A percentile compares a stretch with the other conserved stretches of the same genome.
These are phyloP conservation scores for Mycena haematopus DNA, from an alignment of 768 basidiomycete genomes.

Conservation along the genomic window DNA sequence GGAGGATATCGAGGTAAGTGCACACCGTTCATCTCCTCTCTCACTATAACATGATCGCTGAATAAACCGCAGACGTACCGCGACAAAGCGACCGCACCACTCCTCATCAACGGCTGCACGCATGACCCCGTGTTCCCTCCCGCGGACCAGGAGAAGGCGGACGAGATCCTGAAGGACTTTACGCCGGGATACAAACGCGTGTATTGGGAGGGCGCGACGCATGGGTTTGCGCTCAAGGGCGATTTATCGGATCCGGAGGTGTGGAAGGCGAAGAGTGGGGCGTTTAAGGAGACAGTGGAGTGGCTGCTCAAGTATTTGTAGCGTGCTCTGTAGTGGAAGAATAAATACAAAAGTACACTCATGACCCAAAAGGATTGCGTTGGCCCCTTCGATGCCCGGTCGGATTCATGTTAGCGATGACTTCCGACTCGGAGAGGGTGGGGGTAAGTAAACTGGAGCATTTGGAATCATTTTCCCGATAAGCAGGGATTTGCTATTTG, in stretches of 20 bases:
- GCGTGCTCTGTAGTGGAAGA: no score
- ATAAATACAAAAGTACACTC: no score
- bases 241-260: constrained; percentile 2
- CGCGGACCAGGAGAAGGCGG: background rate
- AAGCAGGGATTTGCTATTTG: no score
- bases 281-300: background rate
- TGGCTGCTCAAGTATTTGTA: constrained; percentile 1
- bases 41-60: background rate
- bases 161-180: background rate
- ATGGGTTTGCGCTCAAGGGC: constrained; percentile 2
- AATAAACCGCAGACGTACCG: background rate
- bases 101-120: background rate
- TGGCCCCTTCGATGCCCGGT: no score
- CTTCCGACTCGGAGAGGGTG: no score
- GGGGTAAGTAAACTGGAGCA: no score
- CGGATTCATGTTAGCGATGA: no score
- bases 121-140: background rate
- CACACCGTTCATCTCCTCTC: background rate
- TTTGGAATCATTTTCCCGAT: no score
- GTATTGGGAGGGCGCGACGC: background rate
- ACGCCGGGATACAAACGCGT: background rate
- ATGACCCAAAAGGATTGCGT: no score
- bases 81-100: background rate
- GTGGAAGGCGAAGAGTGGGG: background rate
- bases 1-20: background rate